Conservation (phyloP, 1,284 basidiomycete species). For the Vanrija humicola region DNA sequence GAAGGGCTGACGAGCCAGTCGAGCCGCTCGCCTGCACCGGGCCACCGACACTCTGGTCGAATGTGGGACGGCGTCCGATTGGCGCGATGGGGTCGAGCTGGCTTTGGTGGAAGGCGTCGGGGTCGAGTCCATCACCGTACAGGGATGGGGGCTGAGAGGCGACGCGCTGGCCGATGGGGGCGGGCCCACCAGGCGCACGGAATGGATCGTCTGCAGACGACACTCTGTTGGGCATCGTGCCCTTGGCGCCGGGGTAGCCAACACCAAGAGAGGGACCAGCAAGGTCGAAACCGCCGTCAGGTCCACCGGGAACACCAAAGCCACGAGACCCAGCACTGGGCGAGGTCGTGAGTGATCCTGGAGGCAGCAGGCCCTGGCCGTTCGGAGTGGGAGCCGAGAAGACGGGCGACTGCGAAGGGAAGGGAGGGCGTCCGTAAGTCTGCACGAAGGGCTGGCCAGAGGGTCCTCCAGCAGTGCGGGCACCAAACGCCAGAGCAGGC, state of each 20-base stretch:
- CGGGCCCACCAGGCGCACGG: conserved; percentile 18
- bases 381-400: conserved; percentile 25
- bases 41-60: conserved; percentile 2
- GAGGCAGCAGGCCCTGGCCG: conserved; percentile 17
- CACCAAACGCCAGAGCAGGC: conserved; percentile 3
- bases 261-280: conserved; percentile 28
- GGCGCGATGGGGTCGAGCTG: conserved; percentile 2
- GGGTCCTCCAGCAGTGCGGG: not conserved
- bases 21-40: not conserved
- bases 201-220: conserved; percentile 36
- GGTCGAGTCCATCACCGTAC: conserved; percentile 10
- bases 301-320: not conserved
- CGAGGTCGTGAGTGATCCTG: conserved; percentile 16
- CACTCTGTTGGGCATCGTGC: conserved; percentile 14
- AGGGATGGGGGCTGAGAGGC: conserved; percentile 10
- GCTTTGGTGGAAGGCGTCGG: conserved; percentile 1
- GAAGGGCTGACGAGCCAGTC: not conserved
- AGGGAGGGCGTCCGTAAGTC: conserved; percentile 8
- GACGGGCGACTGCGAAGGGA: conserved; percentile 24
- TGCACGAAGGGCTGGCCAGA: not conserved
- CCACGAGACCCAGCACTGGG: conserved; percentile 22
- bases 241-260: conserved; percentile 31
- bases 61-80: conserved; percentile 5
- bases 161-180: conserved; percentile 30
- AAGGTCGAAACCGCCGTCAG: conserved; percentile 8